Conservation (phyloP, 2,329 filamentous ascomycete genomes). For the Colletotrichum salicis region DNA sequence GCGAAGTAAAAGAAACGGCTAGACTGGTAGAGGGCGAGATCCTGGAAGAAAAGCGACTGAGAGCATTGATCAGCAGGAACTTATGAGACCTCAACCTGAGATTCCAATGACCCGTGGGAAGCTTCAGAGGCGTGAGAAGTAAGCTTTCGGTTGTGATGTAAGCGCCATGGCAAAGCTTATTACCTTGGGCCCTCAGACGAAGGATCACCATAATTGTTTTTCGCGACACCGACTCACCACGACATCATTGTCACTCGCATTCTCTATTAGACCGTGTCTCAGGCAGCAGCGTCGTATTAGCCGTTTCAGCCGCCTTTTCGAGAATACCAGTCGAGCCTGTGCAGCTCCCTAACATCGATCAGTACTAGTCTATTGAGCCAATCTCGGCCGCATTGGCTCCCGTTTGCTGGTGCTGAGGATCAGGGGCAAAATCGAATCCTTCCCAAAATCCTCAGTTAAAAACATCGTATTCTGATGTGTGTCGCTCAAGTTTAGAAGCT, state of each 20-base stretch:
- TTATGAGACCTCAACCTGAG: neutral
- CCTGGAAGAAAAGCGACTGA: slow-evolving; percentile 41
- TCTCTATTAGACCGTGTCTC: neutral
- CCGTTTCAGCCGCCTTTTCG: neutral
- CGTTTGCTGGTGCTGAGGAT: neutral
- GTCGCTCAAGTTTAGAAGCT: neutral
- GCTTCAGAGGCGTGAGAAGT: too few relatives aligned
- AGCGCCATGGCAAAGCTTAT: neutral
- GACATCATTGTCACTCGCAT: too few relatives aligned
- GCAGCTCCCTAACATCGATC: neutral
- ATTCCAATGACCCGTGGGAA: too few relatives aligned
- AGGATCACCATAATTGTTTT: neutral
- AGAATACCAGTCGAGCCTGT: neutral
- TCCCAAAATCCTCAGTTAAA: neutral
- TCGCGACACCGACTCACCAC: too few relatives aligned
- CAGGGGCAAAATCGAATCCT: neutral
- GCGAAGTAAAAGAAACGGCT: slow-evolving; percentile 44
- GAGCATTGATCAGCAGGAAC: slow-evolving; percentile 36
- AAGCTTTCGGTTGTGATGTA: neutral
- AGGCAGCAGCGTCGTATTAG: neutral
- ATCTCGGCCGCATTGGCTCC: neutral
- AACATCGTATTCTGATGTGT: neutral
- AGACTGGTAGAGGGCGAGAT: slow-evolving; percentile 39
- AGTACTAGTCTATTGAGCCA: neutral
- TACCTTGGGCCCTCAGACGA: too few relatives aligned